These are phyloP conservation scores for Saccharomyces uvarum DNA, from an alignment of 1,139 yeast genomes.

Conservation along the genomic window DNA sequence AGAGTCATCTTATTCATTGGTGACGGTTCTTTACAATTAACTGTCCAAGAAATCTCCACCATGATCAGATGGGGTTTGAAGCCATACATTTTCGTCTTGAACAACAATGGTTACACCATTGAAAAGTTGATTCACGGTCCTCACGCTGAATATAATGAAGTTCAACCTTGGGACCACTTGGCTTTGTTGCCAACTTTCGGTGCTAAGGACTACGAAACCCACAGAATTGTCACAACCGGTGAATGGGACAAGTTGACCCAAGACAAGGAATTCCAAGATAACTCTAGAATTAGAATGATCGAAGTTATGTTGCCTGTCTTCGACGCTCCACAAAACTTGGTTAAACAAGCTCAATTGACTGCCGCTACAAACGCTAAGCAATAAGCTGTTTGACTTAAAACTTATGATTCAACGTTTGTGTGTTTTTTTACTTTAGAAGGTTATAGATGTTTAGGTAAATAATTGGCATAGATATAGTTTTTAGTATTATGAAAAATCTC, in stretches of 20 bases:
- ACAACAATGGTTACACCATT: conserved; percentile 84
- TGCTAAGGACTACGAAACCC: conserved; percentile 46
- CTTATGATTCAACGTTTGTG: not conserved
- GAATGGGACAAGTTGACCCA: conserved; percentile 56
- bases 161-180: conserved; percentile 78
- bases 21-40: conserved; percentile 84
- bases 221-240: conserved; percentile 54
- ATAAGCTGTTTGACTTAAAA: conserved; percentile 3
- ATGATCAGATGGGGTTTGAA: conserved; percentile 73
- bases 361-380: conserved; percentile 51
- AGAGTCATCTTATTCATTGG: conserved; percentile 80
- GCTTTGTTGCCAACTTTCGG: conserved; percentile 63
- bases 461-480: not conserved
- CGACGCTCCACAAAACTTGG: conserved; percentile 75
- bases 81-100: conserved; percentile 75
- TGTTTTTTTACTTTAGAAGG: not conserved
- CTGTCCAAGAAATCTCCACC: conserved; percentile 81
- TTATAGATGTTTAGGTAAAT: not conserved
- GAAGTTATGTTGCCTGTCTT: conserved; percentile 73
- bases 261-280: conserved; percentile 42
- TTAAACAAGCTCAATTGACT: conserved; percentile 69
- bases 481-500: not conserved
- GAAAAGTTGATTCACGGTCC: conserved; percentile 84
- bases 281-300: conserved; percentile 59
- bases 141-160: conserved; percentile 65